Evolutionary conservation across 208 protist genomes (phyloP), one percentile per base, ranked within the genome.

Genomic region (Leishmania gerbilli): DNA sequence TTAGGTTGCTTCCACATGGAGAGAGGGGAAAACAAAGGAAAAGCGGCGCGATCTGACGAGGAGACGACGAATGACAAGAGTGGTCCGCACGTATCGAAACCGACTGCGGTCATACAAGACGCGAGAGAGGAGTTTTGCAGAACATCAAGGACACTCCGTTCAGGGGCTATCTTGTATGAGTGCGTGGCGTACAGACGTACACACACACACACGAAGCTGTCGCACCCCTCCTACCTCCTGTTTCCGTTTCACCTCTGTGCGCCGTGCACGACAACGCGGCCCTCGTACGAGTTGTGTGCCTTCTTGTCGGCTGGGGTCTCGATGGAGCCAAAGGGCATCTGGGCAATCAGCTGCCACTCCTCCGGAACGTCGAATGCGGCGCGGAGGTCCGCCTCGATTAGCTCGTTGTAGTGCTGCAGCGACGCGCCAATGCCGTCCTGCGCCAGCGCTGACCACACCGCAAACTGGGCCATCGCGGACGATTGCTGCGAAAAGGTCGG

Each of bases 311-410:
- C 86, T 31, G 84, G 82, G 51, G 87, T 84, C 79, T 78, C 65
- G 55, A 93, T 88, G 45, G 75, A 76, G 56, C 90, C 90, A 68
- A 93, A 93, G 15, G 90, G 88, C 90, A 93, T 90, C 82, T 93
- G 90, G 60, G 90, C 85, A 15, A 89, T 78, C 42, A 93, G 80
- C 76, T 86, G 42, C 88, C 88, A 93, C 27, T 84, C 78, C 37
- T 85, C 77, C 51, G 90, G 84, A 24, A 93, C 65, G 31, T 86
- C 79, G 71, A 89, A 91, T 11, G 60, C 79, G 40, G 82, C 40
- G 19, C 74, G 77, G 21, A 90, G 82, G 1, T 87, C 77, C 19
- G 45, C 72, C 19, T 85, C 82, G 55, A 93, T 93, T 42, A 93
- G 81, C 77, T 79, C 67, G 69, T 83, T 87, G 84, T 91, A 93